A percentile compares a stretch with the other conserved stretches of the same genome.
Conservation (phyloP, 768 basidiomycete genomes). For the Pholiota molesta region DNA sequence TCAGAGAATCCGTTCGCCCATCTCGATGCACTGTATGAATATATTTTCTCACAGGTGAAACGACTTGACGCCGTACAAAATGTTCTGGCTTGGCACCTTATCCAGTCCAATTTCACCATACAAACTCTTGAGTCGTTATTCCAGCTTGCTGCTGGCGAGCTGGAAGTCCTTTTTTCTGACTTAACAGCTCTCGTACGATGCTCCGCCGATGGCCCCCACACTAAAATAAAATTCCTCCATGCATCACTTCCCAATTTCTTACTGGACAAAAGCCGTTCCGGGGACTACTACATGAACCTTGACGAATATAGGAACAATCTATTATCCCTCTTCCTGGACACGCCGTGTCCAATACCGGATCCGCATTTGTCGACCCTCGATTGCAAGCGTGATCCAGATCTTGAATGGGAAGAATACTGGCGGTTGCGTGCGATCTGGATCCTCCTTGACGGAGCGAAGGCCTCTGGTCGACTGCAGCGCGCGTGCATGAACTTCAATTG, state of each 20-base stretch:
- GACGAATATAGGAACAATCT: neutral
- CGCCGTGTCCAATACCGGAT: neutral
- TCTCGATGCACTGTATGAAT: slow-evolving; percentile 6
- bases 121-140: neutral
- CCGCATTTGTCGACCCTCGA: too few species aligned
- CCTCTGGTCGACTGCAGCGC: too few species aligned
- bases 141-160: neutral
- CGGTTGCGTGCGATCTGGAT: too few species aligned
- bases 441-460: too few species aligned
- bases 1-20: slow-evolving; percentile 5
- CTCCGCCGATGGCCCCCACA: too few species aligned
- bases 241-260: slow-evolving; percentile 5
- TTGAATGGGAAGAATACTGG: too few species aligned
- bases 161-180: neutral
- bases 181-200: neutral
- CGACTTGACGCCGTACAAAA: neutral
- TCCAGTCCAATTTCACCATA: too few species aligned
- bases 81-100: neutral
- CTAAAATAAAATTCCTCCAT: neutral
- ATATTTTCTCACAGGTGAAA: slow-evolving; percentile 7
- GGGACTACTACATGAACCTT: neutral
- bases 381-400: too few species aligned
- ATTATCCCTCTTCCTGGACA: neutral
- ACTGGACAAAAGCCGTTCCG: neutral
- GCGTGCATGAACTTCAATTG: too few species aligned